Evolutionary conservation across 805 yeast genomes (phyloP), one percentile per base, ranked within the genome.

Genomic region (Yamadazyma insecticola): DNA sequence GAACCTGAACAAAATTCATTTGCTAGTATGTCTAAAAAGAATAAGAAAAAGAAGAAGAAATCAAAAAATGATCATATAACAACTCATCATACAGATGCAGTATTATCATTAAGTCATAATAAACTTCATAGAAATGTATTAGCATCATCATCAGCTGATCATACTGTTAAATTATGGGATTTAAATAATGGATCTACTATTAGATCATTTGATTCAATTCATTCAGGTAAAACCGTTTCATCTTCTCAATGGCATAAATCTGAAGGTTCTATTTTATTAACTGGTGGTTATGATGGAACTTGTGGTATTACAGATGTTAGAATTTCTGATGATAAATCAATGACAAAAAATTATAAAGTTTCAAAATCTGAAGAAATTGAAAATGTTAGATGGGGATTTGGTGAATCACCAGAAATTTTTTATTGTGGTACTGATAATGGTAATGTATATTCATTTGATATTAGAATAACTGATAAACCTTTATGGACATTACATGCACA

Each of bases 401-500:
- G n/a, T n/a, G 65, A 76, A 19, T 40, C 47, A 13, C 64, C 66
- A 8, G 71, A 65, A 43, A 53, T 65, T 17, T 82, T 90, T 55
- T 76, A 79, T 50, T 92, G 88, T 24, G 95, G 96, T 50, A 87
- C 96, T 16, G 98, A 92, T 56, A 71, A 74, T 41, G 98, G 98
- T 54, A 78, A 78, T 48, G 76, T 92, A 16, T 86, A 86, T 63
- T 81, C 90, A 40, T 90, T 82, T 48, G 98, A 90, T 57, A 81
- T 86, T 26, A 76, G 96, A 55, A 63, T 62, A 30, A 74, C 68
- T 22, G 71, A 69, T 27, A 72, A 71, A 42, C 89, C 97, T 13
- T 48, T 90, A 19, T 92, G 98, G 98, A 86, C 95, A 2, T 68
- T 92, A 45, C 96, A 92, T 57, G 97, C 97, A 2, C 98, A 92